phyloP scores from a whole-genome alignment of 306 rosid species.

The Medicago arabica region DNA sequence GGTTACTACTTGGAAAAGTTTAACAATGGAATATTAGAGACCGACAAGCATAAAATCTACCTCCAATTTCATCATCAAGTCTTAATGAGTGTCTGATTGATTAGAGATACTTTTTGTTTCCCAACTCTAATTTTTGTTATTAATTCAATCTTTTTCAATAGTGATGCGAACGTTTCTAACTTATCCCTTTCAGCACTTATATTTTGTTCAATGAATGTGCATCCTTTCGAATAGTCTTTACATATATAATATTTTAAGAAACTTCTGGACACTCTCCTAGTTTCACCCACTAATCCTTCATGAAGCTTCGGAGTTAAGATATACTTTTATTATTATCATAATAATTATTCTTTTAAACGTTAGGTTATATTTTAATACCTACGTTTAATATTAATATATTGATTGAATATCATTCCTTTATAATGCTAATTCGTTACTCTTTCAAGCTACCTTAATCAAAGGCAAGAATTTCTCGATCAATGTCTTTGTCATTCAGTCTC shows the following conservation, averaged over 20 bases:
- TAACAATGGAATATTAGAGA: not conserved
- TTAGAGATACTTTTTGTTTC: too few species aligned
- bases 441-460: not conserved
- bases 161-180: not conserved
- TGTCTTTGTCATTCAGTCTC: conserved; percentile 19
- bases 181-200: not conserved
- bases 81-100: too few species aligned
- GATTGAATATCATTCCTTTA: conserved; percentile 8
- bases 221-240: conserved; percentile 5
- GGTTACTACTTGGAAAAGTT: not conserved
- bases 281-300: conserved; percentile 12
- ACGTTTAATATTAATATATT: not conserved
- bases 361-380: not conserved
- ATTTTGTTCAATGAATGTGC: not conserved
- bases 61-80: too few species aligned
- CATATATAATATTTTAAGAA: not conserved
- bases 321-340: not conserved
- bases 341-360: not conserved
- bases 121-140: not conserved
- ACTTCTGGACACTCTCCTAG: conserved; percentile 43
- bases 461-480: conserved; percentile 15
- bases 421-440: not conserved
- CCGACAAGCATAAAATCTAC: not conserved
- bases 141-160: not conserved
- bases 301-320: conserved; percentile 36